phyloP scores from a whole-genome alignment of 1,284 basidiomycete species.

The Pseudozyma sp. region DNA sequence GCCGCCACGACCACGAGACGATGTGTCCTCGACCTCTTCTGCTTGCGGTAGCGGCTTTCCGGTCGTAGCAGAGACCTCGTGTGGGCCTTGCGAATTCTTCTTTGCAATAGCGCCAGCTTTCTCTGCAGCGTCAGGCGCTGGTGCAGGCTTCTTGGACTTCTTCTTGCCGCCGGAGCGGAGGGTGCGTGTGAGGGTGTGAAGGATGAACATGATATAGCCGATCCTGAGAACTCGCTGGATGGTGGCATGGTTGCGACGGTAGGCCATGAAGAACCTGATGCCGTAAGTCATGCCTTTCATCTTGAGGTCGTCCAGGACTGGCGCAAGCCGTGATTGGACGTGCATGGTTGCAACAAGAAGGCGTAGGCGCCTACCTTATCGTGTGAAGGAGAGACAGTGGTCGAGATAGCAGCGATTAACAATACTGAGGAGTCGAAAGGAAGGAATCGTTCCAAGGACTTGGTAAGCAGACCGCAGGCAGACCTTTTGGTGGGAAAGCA shows the following conservation, averaged over 20 bases:
- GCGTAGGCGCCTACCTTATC: background rate
- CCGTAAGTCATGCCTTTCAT: conserved; percentile 54
- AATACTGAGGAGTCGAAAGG: background rate
- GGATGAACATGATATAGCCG: conserved; percentile 56
- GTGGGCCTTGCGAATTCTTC: conserved; percentile 20
- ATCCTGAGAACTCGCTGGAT: conserved; percentile 60
- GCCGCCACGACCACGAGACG: conserved; percentile 34
- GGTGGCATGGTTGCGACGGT: conserved; percentile 56
- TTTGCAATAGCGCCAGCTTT: conserved; percentile 29
- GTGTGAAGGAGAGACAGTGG: background rate
- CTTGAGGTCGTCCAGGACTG: conserved; percentile 54
- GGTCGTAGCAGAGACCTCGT: conserved; percentile 11
- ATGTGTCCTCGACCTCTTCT: conserved; percentile 33
- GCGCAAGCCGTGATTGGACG: conserved; percentile 57
- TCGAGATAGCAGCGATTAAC: background rate
- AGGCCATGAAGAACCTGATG: conserved; percentile 52
- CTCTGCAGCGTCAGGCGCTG: conserved; percentile 16
- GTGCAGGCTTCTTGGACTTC: conserved; percentile 36
- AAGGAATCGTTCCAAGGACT: too few species aligned
- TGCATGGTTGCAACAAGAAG: conserved; percentile 45
- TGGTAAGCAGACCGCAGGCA: too few species aligned
- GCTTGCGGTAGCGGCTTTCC: conserved; percentile 9
- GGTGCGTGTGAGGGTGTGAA: conserved; percentile 44
- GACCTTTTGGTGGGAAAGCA: too few species aligned
- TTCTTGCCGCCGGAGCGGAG: conserved; percentile 53